Percentiles rank a stretch among this genome's conserved stretches.
Conservation (phyloP, 768 basidiomycete species). For the Podaxis sp. region DNA sequence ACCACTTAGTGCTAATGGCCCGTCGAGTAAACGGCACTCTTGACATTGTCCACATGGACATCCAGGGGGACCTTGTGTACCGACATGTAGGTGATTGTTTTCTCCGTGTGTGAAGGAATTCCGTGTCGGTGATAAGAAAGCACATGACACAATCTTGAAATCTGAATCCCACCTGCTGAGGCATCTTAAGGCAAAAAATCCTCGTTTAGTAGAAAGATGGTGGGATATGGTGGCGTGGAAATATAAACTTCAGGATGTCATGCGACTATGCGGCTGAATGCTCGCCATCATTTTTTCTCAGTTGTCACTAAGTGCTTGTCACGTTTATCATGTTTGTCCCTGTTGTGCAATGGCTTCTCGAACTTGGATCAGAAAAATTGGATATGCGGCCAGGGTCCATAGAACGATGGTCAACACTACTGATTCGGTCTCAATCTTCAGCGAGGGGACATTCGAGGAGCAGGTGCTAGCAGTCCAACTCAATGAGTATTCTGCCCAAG, state of each 20-base stretch:
- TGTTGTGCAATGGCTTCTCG: conserved; percentile 30
- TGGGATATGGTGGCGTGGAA: not conserved
- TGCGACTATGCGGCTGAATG: too few species aligned
- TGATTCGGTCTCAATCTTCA: conserved; percentile 80
- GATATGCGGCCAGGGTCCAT: conserved; percentile 12
- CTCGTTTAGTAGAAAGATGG: not conserved
- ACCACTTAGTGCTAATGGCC: not conserved
- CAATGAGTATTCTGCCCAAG: not conserved
- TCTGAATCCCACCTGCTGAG: not conserved
- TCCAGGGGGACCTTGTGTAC: not conserved
- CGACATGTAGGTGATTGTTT: not conserved
- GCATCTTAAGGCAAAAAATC: not conserved
- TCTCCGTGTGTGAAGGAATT: not conserved
- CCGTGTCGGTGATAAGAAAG: not conserved
- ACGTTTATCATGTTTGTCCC: conserved; percentile 23
- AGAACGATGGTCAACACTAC: conserved; percentile 53
- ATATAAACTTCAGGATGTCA: too few species aligned
- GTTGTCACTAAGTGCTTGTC: not conserved
- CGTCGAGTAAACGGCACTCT: not conserved
- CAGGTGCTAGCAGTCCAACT: conserved; percentile 44
- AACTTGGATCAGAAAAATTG: conserved; percentile 26
- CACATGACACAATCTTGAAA: not conserved
- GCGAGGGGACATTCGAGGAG: conserved; percentile 86
- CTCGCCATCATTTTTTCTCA: not conserved
- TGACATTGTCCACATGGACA: not conserved